Evolutionary conservation across 2,329 filamentous ascomycete genomes (phyloP), one percentile per base, ranked within the genome.

Genomic region (Cercospora sojina): DNA sequence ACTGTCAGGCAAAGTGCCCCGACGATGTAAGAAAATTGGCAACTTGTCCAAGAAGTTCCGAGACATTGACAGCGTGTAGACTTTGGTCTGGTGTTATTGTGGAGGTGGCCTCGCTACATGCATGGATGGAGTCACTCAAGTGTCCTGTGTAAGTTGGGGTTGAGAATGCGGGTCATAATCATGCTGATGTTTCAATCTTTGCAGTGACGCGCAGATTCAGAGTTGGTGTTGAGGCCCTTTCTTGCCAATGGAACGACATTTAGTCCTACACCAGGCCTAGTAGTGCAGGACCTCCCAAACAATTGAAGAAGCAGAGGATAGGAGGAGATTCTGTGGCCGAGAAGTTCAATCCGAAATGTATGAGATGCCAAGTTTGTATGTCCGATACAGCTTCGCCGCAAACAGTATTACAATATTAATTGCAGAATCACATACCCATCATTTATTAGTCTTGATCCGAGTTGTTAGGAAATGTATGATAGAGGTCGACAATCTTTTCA

Each of bases 41-140:
- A 3, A 8, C 13, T n/a, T 5, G 5, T 3, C 1, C 35, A 8
- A n/a, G 5, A 2, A 1, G 3, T 7, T 8, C 3, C 5, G 5
- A 13, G 13, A 3, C 16, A n/a, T n/a, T 38, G 35, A 38, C 16
- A 38, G 35, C 2, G 35, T n/a, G 2, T 38, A 38, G 35, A 38
- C 35, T n/a, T 3, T 38, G 8, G 35, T 38, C 35, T 38, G 35
- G 16, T 38, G 35, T n/a, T 3, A 38, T n/a, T 38, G 35, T n/a
- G 35, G 16, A 38, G 35, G 35, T 3, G 35, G 35, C n/a, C 16
- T 16, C 2, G 35, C 35, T 8, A 38, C 35, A 1, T 38, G 35
- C 35, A 38, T 38, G 35, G 35, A 38, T 38, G 35, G 35, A 1
- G 3, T 1, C 1, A 38, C 35, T 2, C 35, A 38, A n/a, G 35